phyloP scores from a whole-genome alignment of 169 alveolate genomes.

The Plasmodium ovale region DNA sequence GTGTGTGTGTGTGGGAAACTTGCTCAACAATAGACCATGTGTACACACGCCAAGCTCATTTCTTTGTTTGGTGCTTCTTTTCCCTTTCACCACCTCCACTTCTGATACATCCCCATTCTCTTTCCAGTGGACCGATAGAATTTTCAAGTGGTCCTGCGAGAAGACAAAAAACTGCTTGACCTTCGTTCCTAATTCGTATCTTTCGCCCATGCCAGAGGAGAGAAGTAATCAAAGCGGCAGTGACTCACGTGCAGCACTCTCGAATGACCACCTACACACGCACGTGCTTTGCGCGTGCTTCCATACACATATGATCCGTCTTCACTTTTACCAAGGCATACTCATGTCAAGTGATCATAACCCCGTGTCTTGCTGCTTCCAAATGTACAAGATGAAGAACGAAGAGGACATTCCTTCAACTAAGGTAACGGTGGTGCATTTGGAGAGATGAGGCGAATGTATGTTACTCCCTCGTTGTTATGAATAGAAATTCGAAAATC shows the following conservation, averaged over 20 bases:
- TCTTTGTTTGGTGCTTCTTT: background rate
- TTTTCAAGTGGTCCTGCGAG: conserved; percentile 85
- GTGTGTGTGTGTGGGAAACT: no score
- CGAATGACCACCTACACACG: background rate
- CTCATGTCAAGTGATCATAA: conserved; percentile 85
- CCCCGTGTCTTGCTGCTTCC: conserved; percentile 85
- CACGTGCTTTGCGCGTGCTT: background rate
- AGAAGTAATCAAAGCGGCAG: conserved; percentile 14
- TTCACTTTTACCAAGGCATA: conserved; percentile 41
- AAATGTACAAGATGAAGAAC: conserved; percentile 71
- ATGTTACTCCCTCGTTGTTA: background rate
- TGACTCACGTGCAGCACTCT: background rate
- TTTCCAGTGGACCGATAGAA: conserved; percentile 85
- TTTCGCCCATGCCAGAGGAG: conserved; percentile 77
- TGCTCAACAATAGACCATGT: no score
- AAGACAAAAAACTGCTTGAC: conserved; percentile 78
- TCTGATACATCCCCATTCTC: background rate
- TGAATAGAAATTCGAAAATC: no score
- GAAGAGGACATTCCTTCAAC: conserved; percentile 59
- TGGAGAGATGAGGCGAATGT: background rate
- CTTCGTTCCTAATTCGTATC: conserved; percentile 80
- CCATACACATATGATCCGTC: background rate
- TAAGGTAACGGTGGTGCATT: conserved; percentile 24
- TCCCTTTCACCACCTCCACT: no score
- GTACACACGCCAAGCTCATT: no score